phyloP scores from a whole-genome alignment of 495 filamentous ascomycete genomes.

The Amphirosellinia nigrospora region DNA sequence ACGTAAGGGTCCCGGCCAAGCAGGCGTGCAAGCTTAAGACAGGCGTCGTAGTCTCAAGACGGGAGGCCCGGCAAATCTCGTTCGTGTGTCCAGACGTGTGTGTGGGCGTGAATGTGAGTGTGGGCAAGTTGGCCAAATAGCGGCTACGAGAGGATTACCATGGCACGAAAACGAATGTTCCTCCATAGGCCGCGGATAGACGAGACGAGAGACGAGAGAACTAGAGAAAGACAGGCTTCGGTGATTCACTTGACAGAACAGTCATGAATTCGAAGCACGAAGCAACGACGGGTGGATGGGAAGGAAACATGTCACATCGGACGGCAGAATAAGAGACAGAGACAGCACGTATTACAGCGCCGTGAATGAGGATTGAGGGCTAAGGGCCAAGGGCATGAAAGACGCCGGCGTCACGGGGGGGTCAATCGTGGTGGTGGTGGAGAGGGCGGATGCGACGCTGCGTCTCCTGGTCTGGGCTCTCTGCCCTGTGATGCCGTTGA shows the following conservation, averaged over 20 bases:
- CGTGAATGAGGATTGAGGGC: constrained; percentile 20
- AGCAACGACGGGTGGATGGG: constrained; percentile 16
- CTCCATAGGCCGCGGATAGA: constrained; percentile 25
- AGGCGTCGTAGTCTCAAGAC: constrained; percentile 12
- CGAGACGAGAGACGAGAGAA: constrained; percentile 26
- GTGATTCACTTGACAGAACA: constrained; percentile 21
- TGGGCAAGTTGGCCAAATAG: constrained; percentile 1
- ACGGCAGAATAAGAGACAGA: constrained; percentile 22
- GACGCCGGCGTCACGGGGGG: constrained; percentile 36
- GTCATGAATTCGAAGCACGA: constrained; percentile 26
- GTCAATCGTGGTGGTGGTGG: constrained; percentile 23
- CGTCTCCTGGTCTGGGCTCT: constrained; percentile 16
- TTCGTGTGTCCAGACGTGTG: no score
- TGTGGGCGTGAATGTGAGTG: no score
- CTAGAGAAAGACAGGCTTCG: constrained; percentile 23
- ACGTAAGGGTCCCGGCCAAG: constrained; percentile 1
- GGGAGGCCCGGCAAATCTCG: neutral
- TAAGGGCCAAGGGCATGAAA: constrained; percentile 28
- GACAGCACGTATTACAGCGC: constrained; percentile 24
- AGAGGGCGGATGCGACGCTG: constrained; percentile 16
- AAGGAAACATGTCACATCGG: constrained; percentile 38
- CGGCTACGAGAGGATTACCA: constrained; percentile 17
- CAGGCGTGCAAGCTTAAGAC: constrained; percentile 25
- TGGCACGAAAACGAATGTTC: constrained; percentile 4
- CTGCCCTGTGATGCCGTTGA: constrained; percentile 22